phyloP scores from a whole-genome alignment of 225 moss, liverwort and hornwort genomes.

The Sphagnum tenellum region DNA sequence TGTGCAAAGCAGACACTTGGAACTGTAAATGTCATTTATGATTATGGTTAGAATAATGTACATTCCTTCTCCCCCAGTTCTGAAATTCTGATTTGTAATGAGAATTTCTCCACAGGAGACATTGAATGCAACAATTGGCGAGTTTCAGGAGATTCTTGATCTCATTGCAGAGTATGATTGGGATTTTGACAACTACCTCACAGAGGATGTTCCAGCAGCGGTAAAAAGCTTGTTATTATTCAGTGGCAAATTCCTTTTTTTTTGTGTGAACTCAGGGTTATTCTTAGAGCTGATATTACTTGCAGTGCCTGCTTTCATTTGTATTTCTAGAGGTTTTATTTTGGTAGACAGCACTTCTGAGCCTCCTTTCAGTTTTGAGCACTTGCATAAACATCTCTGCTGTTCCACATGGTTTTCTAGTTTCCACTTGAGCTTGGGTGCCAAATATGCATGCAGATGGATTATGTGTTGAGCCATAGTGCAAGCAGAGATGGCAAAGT shows the following conservation, averaged over 20 bases:
- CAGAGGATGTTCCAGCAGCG: slow-evolving; percentile 89
- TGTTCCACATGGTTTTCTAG: no score
- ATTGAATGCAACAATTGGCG: slow-evolving; percentile 67
- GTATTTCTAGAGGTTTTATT: no score
- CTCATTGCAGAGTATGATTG: slow-evolving; percentile 83
- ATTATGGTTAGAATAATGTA: no score
- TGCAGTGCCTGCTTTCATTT: no score
- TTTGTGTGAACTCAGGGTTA: background rate
- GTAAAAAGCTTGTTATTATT: slow-evolving; percentile 25
- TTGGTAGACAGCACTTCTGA: no score
- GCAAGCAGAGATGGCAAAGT: slow-evolving; percentile 71
- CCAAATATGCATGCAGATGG: slow-evolving; percentile 50
- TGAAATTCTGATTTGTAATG: background rate
- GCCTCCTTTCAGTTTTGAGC: no score
- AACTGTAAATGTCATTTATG: no score
- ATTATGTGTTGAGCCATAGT: slow-evolving; percentile 50
- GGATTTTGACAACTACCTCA: slow-evolving; percentile 97
- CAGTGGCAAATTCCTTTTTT: background rate
- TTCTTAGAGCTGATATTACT: no score
- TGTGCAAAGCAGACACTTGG: no score
- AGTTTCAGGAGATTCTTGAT: slow-evolving; percentile 82
- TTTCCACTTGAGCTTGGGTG: no score
- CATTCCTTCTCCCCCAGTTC: no score
- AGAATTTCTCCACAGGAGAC: slow-evolving; percentile 32
- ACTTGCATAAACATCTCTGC: no score